Percentiles rank a stretch among this genome's conserved stretches.
phyloP scores from a whole-genome alignment of 2,329 filamentous ascomycete species.

The Penicillium sp. region DNA sequence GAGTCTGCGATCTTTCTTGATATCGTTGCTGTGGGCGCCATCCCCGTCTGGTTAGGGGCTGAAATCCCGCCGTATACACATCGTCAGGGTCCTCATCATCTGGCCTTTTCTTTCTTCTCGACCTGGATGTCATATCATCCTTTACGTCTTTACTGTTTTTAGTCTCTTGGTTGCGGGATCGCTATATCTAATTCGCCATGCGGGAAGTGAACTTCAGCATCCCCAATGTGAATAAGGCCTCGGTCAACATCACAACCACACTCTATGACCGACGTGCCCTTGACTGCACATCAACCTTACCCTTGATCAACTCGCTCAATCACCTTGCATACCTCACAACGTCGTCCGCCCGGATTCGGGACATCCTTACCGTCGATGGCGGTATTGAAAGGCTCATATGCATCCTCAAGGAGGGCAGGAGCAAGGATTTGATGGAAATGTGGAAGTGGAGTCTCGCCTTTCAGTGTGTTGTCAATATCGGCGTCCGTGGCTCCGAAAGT shows the following conservation, averaged over 20 bases:
- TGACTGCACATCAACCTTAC: slow-evolving; percentile 95
- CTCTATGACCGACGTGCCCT: slow-evolving; percentile 95
- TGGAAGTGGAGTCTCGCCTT: slow-evolving; percentile 99
- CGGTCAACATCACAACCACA: slow-evolving; percentile 95
- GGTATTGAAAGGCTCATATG: slow-evolving; percentile 94
- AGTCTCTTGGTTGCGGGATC: slow-evolving; percentile 1
- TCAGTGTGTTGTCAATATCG: slow-evolving; percentile 98
- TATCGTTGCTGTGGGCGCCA: slow-evolving; percentile 11
- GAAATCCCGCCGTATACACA: slow-evolving; percentile 10
- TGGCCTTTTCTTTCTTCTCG: slow-evolving; percentile 4
- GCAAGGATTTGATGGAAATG: slow-evolving; percentile 99
- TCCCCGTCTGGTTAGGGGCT: slow-evolving; percentile 17
- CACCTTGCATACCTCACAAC: slow-evolving; percentile 98
- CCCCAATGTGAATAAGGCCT: slow-evolving; percentile 98
- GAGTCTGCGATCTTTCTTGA: slow-evolving; percentile 7
- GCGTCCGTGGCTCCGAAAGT: slow-evolving; percentile 87
- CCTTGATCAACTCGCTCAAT: slow-evolving; percentile 97
- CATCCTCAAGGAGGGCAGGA: slow-evolving; percentile 95
- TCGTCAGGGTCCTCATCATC: slow-evolving; percentile 20
- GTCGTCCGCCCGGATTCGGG: slow-evolving; percentile 91
- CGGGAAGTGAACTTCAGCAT: slow-evolving; percentile 99
- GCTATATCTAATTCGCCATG: slow-evolving; percentile 59
- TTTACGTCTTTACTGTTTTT: slow-evolving; percentile 1
- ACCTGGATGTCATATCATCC: slow-evolving; percentile 7
- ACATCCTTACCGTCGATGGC: slow-evolving; percentile 97